Conservation (phyloP, 2,329 filamentous ascomycete species). For the Cadophora sp. region DNA sequence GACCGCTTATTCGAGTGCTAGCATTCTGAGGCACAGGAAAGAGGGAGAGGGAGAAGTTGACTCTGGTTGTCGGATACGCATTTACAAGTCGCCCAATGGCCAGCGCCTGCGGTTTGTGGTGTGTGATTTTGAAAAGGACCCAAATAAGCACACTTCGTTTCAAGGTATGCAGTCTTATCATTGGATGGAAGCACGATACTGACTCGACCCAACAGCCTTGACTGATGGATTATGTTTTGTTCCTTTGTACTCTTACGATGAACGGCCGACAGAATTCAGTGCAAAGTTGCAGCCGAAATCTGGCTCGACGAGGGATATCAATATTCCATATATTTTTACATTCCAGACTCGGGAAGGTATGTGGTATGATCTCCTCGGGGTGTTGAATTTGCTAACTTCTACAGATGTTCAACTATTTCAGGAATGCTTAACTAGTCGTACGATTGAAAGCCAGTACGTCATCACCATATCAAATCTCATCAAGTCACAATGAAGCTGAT, state of each 20-base stretch:
- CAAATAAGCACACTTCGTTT: background rate
- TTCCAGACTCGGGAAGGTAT: slow-evolving; percentile 6
- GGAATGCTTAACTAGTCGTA: slow-evolving; percentile 8
- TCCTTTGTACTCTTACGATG: slow-evolving; percentile 11
- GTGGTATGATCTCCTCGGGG: background rate
- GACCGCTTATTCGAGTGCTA: background rate
- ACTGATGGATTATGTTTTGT: slow-evolving; percentile 5
- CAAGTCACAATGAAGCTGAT: background rate
- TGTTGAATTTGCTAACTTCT: background rate
- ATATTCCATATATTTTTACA: slow-evolving; percentile 2
- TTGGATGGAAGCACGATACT: background rate
- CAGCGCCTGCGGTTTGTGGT: slow-evolving; percentile 14
- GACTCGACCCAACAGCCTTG: background rate
- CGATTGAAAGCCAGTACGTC: slow-evolving; percentile 14
- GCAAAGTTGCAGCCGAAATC: slow-evolving; percentile 13
- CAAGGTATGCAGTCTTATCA: background rate
- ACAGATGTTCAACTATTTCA: slow-evolving; percentile 12
- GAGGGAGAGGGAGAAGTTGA: background rate
- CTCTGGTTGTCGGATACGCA: slow-evolving; percentile 7
- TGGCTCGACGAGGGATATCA: slow-evolving; percentile 1
- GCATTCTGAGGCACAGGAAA: slow-evolving; percentile 8
- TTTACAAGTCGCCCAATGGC: slow-evolving; percentile 6
- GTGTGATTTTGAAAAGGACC: slow-evolving; percentile 13
- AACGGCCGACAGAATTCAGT: background rate
- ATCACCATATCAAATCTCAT: background rate